Percentiles rank a stretch among this genome's conserved stretches.
These are phyloP conservation scores for Fusarium nurragi DNA, from an alignment of 2,329 filamentous ascomycete genomes.

Conservation along the genomic window DNA sequence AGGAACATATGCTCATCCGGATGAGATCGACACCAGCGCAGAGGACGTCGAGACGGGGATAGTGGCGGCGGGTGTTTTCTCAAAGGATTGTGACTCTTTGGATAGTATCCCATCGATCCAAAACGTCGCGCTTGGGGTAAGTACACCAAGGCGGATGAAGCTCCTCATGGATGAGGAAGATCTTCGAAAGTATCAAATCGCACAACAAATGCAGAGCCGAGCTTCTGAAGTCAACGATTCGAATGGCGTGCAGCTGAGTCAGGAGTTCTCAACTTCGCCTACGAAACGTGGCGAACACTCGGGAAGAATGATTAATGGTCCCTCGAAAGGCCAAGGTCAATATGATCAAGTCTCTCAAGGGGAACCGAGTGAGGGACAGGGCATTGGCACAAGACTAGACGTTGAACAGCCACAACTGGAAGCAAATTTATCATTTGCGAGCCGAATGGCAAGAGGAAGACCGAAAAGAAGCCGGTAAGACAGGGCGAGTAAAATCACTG, in stretches of 20 bases:
- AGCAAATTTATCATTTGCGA: conserved; percentile 31
- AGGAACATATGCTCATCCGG: conserved; percentile 74
- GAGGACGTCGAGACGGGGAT: conserved; percentile 46
- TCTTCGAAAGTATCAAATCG: conserved; percentile 75
- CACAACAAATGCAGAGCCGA: conserved; percentile 50
- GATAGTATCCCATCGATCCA: conserved; percentile 71
- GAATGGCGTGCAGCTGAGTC: not conserved
- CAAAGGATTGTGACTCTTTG: conserved; percentile 64
- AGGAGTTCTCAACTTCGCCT: conserved; percentile 1
- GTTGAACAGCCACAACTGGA: not conserved
- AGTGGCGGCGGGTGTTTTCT: not conserved
- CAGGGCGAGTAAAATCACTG: not conserved
- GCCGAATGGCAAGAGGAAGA: conserved; percentile 26
- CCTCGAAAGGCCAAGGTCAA: not conserved
- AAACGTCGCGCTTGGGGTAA: conserved; percentile 68
- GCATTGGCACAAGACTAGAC: not conserved
- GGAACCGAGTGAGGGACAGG: conserved; percentile 1
- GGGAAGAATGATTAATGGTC: not conserved
- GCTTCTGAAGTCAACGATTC: not conserved
- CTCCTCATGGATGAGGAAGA: conserved; percentile 84
- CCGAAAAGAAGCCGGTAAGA: not conserved
- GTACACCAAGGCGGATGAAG: conserved; percentile 74
- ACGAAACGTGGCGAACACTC: conserved; percentile 14
- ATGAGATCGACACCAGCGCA: conserved; percentile 59
- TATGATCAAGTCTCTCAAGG: conserved; percentile 11